These are phyloP conservation scores for Colletotrichum nymphaeae DNA, from an alignment of 2,329 filamentous ascomycete species.

Conservation along the genomic window DNA sequence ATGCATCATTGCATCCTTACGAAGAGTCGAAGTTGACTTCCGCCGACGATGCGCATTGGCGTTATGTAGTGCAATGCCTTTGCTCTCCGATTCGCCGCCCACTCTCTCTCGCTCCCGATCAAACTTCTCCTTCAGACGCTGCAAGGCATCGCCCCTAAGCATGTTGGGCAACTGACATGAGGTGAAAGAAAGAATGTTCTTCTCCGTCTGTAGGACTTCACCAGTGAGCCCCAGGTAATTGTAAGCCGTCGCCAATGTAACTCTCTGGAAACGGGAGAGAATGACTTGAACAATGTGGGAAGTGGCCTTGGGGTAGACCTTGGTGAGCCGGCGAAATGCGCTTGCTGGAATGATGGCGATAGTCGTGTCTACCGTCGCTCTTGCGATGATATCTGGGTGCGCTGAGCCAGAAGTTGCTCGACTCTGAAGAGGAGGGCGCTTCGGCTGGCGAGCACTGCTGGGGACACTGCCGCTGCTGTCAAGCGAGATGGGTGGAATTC, in stretches of 20 bases:
- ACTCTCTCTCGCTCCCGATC: slow-evolving; percentile 84
- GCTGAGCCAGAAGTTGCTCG: slow-evolving; percentile 75
- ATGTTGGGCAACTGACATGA: slow-evolving; percentile 92
- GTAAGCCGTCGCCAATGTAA: slow-evolving; percentile 94
- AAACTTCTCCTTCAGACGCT: slow-evolving; percentile 93
- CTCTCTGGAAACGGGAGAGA: slow-evolving; percentile 90
- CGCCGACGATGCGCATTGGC: slow-evolving; percentile 72
- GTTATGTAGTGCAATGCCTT: slow-evolving; percentile 96
- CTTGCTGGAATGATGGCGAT: slow-evolving; percentile 98
- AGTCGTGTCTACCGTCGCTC: slow-evolving; percentile 94
- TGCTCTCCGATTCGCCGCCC: slow-evolving; percentile 82
- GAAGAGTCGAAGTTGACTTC: slow-evolving; percentile 78
- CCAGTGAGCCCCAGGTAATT: slow-evolving; percentile 92
- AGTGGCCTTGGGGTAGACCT: slow-evolving; percentile 95
- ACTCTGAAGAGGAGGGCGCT: slow-evolving; percentile 54
- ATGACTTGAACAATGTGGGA: slow-evolving; percentile 99
- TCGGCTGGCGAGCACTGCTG: slow-evolving; percentile 30
- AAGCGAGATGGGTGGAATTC: slow-evolving; percentile 81
- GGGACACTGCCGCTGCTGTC: slow-evolving; percentile 5
- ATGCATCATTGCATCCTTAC: slow-evolving; percentile 83
- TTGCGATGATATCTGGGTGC: slow-evolving; percentile 96
- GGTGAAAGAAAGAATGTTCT: slow-evolving; percentile 93
- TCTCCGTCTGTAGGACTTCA: slow-evolving; percentile 92
- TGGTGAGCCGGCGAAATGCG: slow-evolving; percentile 91
- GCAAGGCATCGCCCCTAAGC: slow-evolving; percentile 83